phyloP scores from a whole-genome alignment of 2,329 filamentous ascomycete genomes.

The Penicillium polonicum region DNA sequence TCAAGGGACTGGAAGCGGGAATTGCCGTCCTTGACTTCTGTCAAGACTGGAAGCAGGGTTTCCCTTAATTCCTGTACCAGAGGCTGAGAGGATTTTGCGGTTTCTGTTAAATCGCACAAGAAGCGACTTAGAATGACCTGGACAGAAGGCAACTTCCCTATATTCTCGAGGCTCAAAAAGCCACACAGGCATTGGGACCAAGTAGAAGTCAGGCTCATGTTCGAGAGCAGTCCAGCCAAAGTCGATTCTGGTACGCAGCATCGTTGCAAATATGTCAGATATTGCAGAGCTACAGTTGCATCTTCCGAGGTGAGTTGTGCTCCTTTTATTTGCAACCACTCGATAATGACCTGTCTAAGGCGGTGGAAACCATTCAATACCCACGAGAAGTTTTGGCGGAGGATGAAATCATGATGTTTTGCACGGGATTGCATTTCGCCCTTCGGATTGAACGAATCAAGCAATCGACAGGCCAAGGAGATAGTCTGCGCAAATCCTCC shows the following conservation, averaged over 20 bases:
- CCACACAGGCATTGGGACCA: conserved; percentile 35
- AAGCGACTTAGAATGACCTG: conserved; percentile 33
- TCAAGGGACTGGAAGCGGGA: conserved; percentile 24
- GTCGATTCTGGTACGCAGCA: conserved; percentile 24
- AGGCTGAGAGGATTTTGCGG: conserved; percentile 18
- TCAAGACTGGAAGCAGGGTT: conserved; percentile 27
- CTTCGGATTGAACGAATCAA: conserved; percentile 32
- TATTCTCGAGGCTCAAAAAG: conserved; percentile 27
- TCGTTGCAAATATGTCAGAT: conserved; percentile 26
- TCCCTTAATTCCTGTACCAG: conserved; percentile 27
- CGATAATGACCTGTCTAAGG: conserved; percentile 32
- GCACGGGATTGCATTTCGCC: conserved; percentile 7
- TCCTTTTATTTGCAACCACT: conserved; percentile 27
- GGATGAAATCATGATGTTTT: conserved; percentile 21
- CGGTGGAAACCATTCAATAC: conserved; percentile 35
- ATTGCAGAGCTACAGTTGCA: conserved; percentile 26
- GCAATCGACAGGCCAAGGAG: conserved; percentile 28
- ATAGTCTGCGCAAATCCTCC: conserved; percentile 30
- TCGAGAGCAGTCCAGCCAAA: conserved; percentile 21
- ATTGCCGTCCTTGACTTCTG: conserved; percentile 23
- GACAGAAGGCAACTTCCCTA: conserved; percentile 26
- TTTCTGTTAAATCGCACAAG: conserved; percentile 28
- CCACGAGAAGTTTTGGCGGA: conserved; percentile 37
- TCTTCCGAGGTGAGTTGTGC: conserved; percentile 19
- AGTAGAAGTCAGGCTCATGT: conserved; percentile 28